A percentile compares a stretch with the other conserved stretches of the same genome.
These are phyloP conservation scores for Echinosophora koreensis DNA, from an alignment of 306 rosid genomes.

Conservation along the genomic window DNA sequence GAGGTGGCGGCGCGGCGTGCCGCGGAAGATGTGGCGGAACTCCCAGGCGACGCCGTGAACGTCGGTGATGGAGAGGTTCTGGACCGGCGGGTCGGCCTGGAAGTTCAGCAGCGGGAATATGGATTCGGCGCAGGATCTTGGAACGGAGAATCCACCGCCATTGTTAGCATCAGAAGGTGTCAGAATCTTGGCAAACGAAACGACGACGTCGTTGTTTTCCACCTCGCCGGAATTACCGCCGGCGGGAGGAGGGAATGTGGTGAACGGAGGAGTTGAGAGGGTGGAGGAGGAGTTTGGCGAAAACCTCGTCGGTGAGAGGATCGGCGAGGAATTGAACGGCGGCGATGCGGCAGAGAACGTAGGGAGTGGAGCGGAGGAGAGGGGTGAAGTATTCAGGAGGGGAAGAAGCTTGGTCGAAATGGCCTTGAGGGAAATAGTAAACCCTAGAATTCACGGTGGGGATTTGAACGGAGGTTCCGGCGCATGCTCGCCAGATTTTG, in stretches of 20 bases:
- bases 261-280: constrained; percentile 42
- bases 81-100: constrained; percentile 68
- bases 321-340: constrained; percentile 59
- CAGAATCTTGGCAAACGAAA: constrained; percentile 67
- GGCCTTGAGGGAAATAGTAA: constrained; percentile 86
- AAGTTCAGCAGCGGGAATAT: constrained; percentile 73
- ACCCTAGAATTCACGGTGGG: constrained; percentile 74
- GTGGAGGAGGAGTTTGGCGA: constrained; percentile 57
- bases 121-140: constrained; percentile 75
- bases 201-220: constrained; percentile 38
- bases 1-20: constrained; percentile 81
- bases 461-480: constrained; percentile 58
- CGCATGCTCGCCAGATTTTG: constrained; percentile 72
- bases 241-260: not conserved
- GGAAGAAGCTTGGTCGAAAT: constrained; percentile 63
- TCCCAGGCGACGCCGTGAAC: constrained; percentile 70
- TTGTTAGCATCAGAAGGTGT: constrained; percentile 87
- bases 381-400: constrained; percentile 52
- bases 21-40: constrained; percentile 79
- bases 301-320: constrained; percentile 71
- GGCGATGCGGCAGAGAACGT: constrained; percentile 52
- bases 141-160: constrained; percentile 88
- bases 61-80: constrained; percentile 63
- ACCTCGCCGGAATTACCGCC: not conserved
- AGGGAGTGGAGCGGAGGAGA: constrained; percentile 45